Evolutionary conservation across 768 basidiomycete genomes (phyloP), one percentile per base, ranked within the genome.

Genomic region (Cyathus striatus): DNA sequence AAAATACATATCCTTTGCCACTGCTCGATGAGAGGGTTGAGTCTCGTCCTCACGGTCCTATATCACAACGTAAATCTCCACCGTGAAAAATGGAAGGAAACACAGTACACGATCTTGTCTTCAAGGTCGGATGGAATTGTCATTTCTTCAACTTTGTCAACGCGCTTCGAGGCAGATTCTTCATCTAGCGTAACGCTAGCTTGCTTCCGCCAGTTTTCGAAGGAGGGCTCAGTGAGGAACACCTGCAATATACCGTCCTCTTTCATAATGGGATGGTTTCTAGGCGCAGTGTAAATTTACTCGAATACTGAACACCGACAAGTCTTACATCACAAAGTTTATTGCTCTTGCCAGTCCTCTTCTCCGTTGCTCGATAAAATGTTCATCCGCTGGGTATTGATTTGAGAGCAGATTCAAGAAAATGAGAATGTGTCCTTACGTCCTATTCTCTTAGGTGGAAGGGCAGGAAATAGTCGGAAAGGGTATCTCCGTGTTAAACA

Each of bases 371-470:
- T 98, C 94, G 42, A 97, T 65, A 57, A 98, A 99, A 24, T 77
- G 74, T 33, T 89, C 88, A 58, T 98, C 96, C 25, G 88, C 89
- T 86, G 51, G 21, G 13, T 24, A 24, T 16, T 38, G 35, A 42
- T 38, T 45, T 24, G 46, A 54, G 43, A 38, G 37, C 27, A 23
- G 27, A 24, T 43, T 32, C 38, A 46, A 52, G 44, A 18, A 52
- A 42, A 33, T 36, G n/a, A 27, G 25, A 23, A 44, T 23, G 24
- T 17, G 5, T 18, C 72, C 89, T 69, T 53, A 91, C 90, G 81
- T 61, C 89, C 89, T 48, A 98, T 73, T 36, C 92, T 78, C 62
- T 98, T 98, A 0, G 96, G 96, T 13, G 96, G 96, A 23, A 98
- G 65, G 3, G 79, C 66, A 14, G 90, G 83, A 49, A 97, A 76